Evolutionary conservation across 2,329 filamentous ascomycete genomes (phyloP).

Genomic region (Mycogone perniciosa): DNA sequence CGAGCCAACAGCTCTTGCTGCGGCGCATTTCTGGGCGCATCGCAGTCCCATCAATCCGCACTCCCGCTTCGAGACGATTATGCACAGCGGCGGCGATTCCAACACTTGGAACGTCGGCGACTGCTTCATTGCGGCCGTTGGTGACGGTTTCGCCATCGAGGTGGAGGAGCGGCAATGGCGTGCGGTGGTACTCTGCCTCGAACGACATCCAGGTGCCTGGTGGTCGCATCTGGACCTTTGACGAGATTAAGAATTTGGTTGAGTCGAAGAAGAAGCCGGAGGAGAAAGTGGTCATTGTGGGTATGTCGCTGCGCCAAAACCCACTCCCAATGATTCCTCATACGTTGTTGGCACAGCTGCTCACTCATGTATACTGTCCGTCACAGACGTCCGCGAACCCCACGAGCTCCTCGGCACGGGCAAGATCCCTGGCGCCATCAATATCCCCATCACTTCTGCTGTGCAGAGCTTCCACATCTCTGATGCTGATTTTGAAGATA

Average conservation of each 20-base stretch:
- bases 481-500: slow-evolving; percentile 72
- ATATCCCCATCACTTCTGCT: slow-evolving; percentile 71
- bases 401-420: slow-evolving; percentile 57
- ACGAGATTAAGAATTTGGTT: slow-evolving; percentile 16
- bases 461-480: slow-evolving; percentile 75
- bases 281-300: slow-evolving; percentile 38
- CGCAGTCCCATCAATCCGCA: not conserved
- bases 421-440: slow-evolving; percentile 72
- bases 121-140: not conserved
- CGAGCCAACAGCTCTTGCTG: slow-evolving; percentile 5
- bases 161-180: not conserved
- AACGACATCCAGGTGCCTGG: slow-evolving; percentile 5
- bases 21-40: slow-evolving; percentile 1
- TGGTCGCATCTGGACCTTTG: slow-evolving; percentile 41
- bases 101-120: not conserved
- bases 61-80: not conserved
- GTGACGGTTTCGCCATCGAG: not conserved
- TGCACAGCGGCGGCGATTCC: not conserved
- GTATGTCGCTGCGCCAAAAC: slow-evolving; percentile 25
- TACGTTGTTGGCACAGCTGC: not conserved
- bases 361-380: not conserved
- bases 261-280: slow-evolving; percentile 4
- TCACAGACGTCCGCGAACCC: slow-evolving; percentile 65
- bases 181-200: slow-evolving; percentile 23
- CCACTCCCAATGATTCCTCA: not conserved